Percentiles rank a stretch among this genome's conserved stretches.
phyloP scores from a whole-genome alignment of 345 rosid species.

The Anastatica hierochuntica region DNA sequence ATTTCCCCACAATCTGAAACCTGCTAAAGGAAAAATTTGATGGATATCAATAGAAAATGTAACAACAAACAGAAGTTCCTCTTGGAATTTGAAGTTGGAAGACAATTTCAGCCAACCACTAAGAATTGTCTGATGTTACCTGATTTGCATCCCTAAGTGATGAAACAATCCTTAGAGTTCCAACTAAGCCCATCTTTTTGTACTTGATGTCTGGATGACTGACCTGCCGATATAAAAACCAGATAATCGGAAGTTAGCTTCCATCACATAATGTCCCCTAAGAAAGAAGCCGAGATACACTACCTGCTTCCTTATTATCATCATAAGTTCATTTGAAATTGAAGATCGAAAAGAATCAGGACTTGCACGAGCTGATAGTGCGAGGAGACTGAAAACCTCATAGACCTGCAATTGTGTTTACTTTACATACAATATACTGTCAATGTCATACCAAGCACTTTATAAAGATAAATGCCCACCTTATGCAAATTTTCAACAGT shows the following conservation, averaged over 20 bases:
- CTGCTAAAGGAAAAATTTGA: slow-evolving; percentile 27
- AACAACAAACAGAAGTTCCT: neutral
- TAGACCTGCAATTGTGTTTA: slow-evolving; percentile 42
- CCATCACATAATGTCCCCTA: neutral
- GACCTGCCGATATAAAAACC: slow-evolving; percentile 34
- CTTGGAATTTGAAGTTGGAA: neutral
- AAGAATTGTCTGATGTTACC: slow-evolving; percentile 29
- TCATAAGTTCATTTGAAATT: slow-evolving; percentile 64
- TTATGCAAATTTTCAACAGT: slow-evolving; percentile 55
- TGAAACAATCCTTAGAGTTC: slow-evolving; percentile 59
- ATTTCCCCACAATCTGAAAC: slow-evolving; percentile 57
- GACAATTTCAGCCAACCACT: neutral
- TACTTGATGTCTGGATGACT: slow-evolving; percentile 66
- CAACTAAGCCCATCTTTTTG: slow-evolving; percentile 83
- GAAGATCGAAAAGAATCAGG: slow-evolving; percentile 42
- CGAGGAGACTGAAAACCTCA: slow-evolving; percentile 63
- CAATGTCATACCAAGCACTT: neutral
- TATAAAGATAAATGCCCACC: slow-evolving; percentile 30
- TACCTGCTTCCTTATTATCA: slow-evolving; percentile 83
- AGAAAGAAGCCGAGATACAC: slow-evolving; percentile 1
- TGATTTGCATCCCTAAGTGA: slow-evolving; percentile 47
- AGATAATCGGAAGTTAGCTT: neutral
- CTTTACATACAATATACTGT: neutral
- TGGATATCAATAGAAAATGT: neutral
- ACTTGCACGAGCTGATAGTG: slow-evolving; percentile 38